phyloP scores from a whole-genome alignment of 2,329 filamentous ascomycete genomes.

The Calonectria hongkongensis region DNA sequence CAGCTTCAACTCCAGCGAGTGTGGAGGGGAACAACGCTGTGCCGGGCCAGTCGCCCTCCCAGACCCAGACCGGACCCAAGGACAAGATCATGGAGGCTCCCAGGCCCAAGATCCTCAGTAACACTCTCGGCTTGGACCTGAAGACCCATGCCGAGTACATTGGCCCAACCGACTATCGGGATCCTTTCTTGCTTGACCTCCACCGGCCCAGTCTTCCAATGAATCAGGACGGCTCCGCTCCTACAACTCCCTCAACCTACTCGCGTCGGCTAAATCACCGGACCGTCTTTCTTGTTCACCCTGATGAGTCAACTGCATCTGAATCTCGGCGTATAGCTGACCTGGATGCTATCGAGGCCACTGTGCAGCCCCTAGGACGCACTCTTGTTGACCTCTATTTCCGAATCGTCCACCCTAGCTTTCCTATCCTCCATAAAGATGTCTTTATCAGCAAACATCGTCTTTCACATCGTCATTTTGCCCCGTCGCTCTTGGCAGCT shows the following conservation, averaged over 20 bases:
- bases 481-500: constrained; percentile 74
- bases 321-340: constrained; percentile 64
- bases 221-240: constrained; percentile 38
- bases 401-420: constrained; percentile 74
- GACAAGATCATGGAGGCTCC: constrained; percentile 47
- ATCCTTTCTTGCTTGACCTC: constrained; percentile 74
- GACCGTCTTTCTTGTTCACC: constrained; percentile 61
- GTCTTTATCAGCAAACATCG: constrained; percentile 78
- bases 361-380: constrained; percentile 78
- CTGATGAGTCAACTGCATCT: constrained; percentile 59
- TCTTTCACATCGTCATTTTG: constrained; percentile 74
- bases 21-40: constrained; percentile 47
- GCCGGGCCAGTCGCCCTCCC: constrained; percentile 40
- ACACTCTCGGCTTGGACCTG: constrained; percentile 73
- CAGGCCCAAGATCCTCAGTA: constrained; percentile 58
- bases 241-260: constrained; percentile 45
- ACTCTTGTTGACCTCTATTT: constrained; percentile 81
- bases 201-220: constrained; percentile 69
- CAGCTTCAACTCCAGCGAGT: constrained; percentile 51
- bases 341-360: constrained; percentile 73
- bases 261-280: constrained; percentile 59
- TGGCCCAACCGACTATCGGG: constrained; percentile 75
- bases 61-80: constrained; percentile 43
- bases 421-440: constrained; percentile 76
- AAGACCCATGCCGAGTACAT: constrained; percentile 77